Evolutionary conservation across 2,329 filamentous ascomycete genomes (phyloP).

Genomic region (Simplicillium sp.): DNA sequence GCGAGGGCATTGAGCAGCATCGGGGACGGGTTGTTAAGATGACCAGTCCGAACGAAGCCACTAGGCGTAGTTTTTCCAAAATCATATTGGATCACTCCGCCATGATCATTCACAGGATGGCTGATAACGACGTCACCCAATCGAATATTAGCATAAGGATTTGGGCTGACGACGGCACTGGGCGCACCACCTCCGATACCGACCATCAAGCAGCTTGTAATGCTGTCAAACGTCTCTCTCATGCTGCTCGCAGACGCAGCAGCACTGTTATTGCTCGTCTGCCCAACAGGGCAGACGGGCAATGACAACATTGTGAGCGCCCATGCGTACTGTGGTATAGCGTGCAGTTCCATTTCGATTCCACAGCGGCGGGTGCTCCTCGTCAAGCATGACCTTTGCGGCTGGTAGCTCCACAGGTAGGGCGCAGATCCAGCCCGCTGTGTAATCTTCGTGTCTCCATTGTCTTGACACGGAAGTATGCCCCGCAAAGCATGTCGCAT

Average conservation of each 20-base stretch:
- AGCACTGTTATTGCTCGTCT: constrained; percentile 6
- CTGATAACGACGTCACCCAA: constrained; percentile 17
- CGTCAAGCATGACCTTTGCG: constrained; percentile 15
- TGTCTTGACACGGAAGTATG: no score
- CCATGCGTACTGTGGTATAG: constrained; percentile 12
- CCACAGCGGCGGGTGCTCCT: constrained; percentile 9
- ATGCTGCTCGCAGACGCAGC: constrained; percentile 4
- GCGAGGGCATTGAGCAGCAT: neutral
- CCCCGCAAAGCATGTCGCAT: no score
- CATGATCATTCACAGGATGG: neutral
- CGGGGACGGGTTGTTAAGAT: neutral
- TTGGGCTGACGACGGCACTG: neutral
- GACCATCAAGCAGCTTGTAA: constrained; percentile 6
- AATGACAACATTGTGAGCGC: constrained; percentile 13
- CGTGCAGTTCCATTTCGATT: constrained; percentile 1
- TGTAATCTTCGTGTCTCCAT: neutral
- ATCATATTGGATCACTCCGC: constrained; percentile 9
- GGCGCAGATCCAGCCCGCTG: constrained; percentile 11
- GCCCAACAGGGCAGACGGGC: constrained; percentile 7
- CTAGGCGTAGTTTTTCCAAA: constrained; percentile 3
- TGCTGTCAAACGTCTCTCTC: no score
- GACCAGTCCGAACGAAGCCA: neutral
- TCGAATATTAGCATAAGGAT: constrained; percentile 10
- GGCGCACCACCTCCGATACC: constrained; percentile 9
- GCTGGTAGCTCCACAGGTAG: constrained; percentile 15